Evolutionary conservation across 2,329 filamentous ascomycete genomes (phyloP), one percentile per base, ranked within the genome.

Genomic region (Aspergillus ibericus): DNA sequence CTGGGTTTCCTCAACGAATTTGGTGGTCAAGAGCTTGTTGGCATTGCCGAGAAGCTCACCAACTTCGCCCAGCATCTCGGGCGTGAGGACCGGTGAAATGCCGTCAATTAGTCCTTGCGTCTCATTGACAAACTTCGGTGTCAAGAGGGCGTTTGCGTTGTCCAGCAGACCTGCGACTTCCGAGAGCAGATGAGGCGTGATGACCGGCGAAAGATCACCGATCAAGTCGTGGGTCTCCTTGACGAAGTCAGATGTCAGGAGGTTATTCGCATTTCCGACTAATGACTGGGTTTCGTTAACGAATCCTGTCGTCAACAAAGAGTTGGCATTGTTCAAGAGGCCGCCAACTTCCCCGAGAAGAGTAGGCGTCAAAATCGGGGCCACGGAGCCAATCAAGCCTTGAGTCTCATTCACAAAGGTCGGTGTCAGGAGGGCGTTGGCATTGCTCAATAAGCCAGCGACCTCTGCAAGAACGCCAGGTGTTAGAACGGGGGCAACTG

Each of bases 221-320:
- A 65, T 55, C 48, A 66, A 48, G 44, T 36, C 46, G 16, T 59
- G 59, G 27, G 58, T 63, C 42, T 68, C 57, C 25, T 67, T 64
- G 48, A 69, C 66, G 27, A 68, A 65, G 25, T 63, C 59, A 2
- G 59, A 44, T 3, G 67, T 69, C 53, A 71, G 56, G 9, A 71
- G 55, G 50, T 59, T 57, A 32, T 67, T 64, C 38, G 68, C 67
- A 47, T 65, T 67, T 5, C 51, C 50, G 40, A 70, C 63, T 38
- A 70, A 44, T 18, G 58, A 58, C 29, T 61, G 55, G n/a, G 66
- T 66, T 56, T 71, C 61, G 34, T 75, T 56, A 58, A 73, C 64
- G 60, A 73, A 65, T 46, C 72, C 59, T 52, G 71, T 63, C 40
- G 71, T 69, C 63, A 75, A 61, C 59, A 76, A 56, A 57, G 67